Conservation (phyloP, 495 filamentous ascomycete species). For the Penicillium manginii region DNA sequence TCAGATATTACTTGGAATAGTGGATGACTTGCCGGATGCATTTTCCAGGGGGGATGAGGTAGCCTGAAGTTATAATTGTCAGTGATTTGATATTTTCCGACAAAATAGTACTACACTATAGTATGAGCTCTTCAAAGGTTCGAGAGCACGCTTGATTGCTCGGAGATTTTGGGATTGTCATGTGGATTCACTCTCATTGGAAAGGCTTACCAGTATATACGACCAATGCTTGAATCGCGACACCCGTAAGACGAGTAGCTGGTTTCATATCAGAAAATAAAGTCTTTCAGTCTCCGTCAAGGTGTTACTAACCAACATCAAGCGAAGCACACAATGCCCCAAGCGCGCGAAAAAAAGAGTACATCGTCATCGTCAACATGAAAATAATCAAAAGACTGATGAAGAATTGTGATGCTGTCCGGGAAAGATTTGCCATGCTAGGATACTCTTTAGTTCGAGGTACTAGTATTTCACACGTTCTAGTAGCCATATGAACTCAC, state of each 20-base stretch:
- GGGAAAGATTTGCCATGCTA: conserved; percentile 62
- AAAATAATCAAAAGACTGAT: conserved; percentile 68
- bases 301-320: conserved; percentile 49
- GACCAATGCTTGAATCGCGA: conserved; percentile 64
- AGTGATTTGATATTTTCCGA: too few species aligned
- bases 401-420: conserved; percentile 81
- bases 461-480: background rate
- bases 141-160: too few species aligned
- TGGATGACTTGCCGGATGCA: conserved; percentile 55
- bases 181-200: background rate
- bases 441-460: conserved; percentile 18
- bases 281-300: background rate
- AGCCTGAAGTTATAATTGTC: conserved; percentile 49
- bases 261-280: conserved; percentile 5
- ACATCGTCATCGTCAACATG: conserved; percentile 72
- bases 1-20: too few species aligned
- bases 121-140: too few species aligned
- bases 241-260: conserved; percentile 68
- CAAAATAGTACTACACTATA: too few species aligned
- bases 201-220: conserved; percentile 65
- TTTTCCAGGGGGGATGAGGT: conserved; percentile 72
- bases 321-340: conserved; percentile 66
- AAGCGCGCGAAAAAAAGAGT: conserved; percentile 76
- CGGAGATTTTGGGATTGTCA: too few species aligned
- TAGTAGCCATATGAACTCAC: conserved; percentile 5